A percentile compares a stretch with the other conserved stretches of the same genome.
Evolutionary conservation across 495 filamentous ascomycete species (phyloP).

Genomic region (Lentithecium fluviatile): DNA sequence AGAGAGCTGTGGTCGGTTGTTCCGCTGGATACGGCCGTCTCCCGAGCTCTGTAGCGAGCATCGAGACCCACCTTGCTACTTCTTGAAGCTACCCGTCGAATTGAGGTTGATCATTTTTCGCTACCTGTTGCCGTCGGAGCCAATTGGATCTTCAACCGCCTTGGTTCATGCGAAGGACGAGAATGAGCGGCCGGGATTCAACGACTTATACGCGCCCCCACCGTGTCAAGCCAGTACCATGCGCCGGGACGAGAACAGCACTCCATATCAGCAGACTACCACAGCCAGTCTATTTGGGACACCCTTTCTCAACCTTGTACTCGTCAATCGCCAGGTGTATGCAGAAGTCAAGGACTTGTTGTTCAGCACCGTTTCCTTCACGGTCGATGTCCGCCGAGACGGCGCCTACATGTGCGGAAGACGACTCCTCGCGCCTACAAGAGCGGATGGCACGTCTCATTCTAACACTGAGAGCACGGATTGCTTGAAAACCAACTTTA

Average conservation of each 20-base stretch:
- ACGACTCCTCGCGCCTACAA: constrained; percentile 23
- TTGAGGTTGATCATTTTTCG: constrained; percentile 26
- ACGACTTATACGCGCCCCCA: not conserved
- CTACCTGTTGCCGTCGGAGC: constrained; percentile 28
- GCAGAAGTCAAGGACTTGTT: constrained; percentile 28
- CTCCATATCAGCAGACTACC: not conserved
- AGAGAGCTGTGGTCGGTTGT: constrained; percentile 27
- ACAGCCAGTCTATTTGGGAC: not conserved
- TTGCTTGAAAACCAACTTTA: constrained; percentile 9
- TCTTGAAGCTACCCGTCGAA: constrained; percentile 31
- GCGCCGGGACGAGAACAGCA: not conserved
- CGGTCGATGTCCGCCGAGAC: constrained; percentile 31
- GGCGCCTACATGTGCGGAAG: constrained; percentile 35
- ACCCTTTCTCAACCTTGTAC: constrained; percentile 14
- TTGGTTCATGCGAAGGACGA: constrained; percentile 2
- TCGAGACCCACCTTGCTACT: constrained; percentile 29
- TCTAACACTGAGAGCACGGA: constrained; percentile 10
- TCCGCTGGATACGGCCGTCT: constrained; percentile 31
- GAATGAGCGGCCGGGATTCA: not conserved
- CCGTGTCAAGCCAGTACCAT: no score
- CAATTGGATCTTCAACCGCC: constrained; percentile 29
- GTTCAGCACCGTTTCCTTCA: constrained; percentile 27
- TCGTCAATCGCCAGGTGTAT: constrained; percentile 24
- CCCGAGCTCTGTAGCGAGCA: constrained; percentile 30
- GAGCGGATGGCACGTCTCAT: constrained; percentile 20